Percentiles rank a stretch among this genome's conserved stretches.
These are phyloP conservation scores for Corchorus olitorius DNA, from an alignment of 345 rosid species.

Conservation along the genomic window DNA sequence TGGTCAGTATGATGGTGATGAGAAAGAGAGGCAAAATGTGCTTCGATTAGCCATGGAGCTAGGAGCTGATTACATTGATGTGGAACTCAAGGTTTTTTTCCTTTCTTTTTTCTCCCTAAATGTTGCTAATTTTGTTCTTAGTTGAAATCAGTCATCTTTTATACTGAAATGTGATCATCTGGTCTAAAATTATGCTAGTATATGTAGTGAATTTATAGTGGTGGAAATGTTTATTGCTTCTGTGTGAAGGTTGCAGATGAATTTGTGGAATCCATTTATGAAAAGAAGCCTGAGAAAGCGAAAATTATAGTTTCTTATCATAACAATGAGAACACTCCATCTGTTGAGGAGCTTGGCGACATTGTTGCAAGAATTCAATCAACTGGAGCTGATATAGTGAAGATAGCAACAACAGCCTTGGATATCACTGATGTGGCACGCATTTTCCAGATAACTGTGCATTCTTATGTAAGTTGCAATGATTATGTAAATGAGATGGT, in stretches of 20 bases:
- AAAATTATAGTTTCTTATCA: conserved; percentile 85
- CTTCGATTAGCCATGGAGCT: conserved; percentile 84
- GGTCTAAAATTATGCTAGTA: too few species aligned
- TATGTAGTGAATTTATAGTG: background rate
- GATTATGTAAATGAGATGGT: background rate
- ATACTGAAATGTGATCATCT: background rate
- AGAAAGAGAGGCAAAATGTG: conserved; percentile 56
- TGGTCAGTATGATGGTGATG: conserved; percentile 89
- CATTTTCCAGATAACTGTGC: conserved; percentile 77
- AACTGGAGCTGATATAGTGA: conserved; percentile 88
- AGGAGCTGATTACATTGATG: conserved; percentile 94
- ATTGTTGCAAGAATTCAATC: conserved; percentile 75
- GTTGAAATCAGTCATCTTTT: conserved; percentile 9
- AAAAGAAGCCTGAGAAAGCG: conserved; percentile 69
- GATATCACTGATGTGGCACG: conserved; percentile 90
- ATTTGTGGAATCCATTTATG: conserved; percentile 55
- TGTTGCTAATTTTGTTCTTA: background rate
- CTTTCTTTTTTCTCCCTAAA: conserved; percentile 10
- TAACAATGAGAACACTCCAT: conserved; percentile 83
- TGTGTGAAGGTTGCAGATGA: conserved; percentile 70
- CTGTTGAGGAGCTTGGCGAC: conserved; percentile 73
- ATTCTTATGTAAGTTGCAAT: conserved; percentile 73
- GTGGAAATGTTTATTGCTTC: conserved; percentile 1
- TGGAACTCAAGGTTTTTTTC: conserved; percentile 79
- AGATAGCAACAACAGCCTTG: conserved; percentile 84